A percentile compares a stretch with the other conserved stretches of the same genome.
These are phyloP conservation scores for Saturnispora quitensis DNA, from an alignment of 805 yeast species.

Conservation along the genomic window DNA sequence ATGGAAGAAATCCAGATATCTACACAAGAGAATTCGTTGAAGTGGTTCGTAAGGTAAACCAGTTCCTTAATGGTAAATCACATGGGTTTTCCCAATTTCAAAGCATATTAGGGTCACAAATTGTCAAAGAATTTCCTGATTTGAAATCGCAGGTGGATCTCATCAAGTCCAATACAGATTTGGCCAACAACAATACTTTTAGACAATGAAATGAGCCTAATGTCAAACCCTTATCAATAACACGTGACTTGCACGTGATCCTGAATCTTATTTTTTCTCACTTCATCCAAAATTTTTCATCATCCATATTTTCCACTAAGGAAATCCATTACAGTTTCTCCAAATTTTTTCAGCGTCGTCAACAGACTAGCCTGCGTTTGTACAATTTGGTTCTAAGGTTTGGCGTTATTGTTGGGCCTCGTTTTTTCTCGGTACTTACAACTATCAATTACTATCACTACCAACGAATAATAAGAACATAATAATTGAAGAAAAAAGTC, in stretches of 20 bases:
- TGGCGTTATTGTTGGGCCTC: background rate
- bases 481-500: background rate
- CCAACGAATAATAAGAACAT: background rate
- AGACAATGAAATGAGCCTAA: background rate
- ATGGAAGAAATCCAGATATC: slow-evolving; percentile 94
- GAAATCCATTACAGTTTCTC: background rate
- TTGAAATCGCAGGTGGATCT: slow-evolving; percentile 48
- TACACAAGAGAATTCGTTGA: slow-evolving; percentile 96
- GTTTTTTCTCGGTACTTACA: too few species aligned
- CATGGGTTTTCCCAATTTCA: slow-evolving; percentile 46
- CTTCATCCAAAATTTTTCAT: background rate
- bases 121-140: slow-evolving; percentile 74
- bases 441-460: background rate
- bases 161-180: slow-evolving; percentile 29
- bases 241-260: slow-evolving; percentile 7
- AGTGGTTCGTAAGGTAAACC: slow-evolving; percentile 83
- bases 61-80: slow-evolving; percentile 78
- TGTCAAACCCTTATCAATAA: background rate
- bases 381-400: background rate
- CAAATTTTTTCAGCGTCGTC: background rate
- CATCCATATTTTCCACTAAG: background rate
- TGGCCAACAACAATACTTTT: background rate
- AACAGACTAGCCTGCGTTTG: background rate
- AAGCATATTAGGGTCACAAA: slow-evolving; percentile 57
- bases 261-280: background rate